These are phyloP conservation scores for Diplocarpon rosae DNA, from an alignment of 2,329 filamentous ascomycete species.

Conservation along the genomic window DNA sequence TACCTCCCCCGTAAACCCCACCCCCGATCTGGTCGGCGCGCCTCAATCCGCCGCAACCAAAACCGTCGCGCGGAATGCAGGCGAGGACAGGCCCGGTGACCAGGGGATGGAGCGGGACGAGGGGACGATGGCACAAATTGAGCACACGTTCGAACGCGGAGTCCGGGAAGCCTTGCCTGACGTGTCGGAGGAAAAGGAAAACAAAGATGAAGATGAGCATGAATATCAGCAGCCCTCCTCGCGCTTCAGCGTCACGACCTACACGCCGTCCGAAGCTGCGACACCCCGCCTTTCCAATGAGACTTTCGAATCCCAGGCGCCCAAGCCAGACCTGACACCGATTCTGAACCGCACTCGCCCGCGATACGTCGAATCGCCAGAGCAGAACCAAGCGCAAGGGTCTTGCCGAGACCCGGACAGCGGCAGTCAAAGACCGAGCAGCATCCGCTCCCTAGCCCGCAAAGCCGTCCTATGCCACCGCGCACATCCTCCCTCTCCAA, in stretches of 20 bases:
- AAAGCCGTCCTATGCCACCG: conserved; percentile 17
- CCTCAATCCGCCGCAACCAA: conserved; percentile 7
- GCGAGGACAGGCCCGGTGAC: neutral
- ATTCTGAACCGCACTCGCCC: conserved; percentile 25
- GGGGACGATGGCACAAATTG: conserved; percentile 15
- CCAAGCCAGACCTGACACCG: conserved; percentile 8
- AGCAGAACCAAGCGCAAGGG: too few species aligned
- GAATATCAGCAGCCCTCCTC: conserved; percentile 24
- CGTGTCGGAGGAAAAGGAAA: conserved; percentile 9
- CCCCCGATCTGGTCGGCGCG: conserved; percentile 9
- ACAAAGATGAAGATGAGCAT: conserved; percentile 3
- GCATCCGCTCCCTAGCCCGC: conserved; percentile 8
- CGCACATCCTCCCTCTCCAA: conserved; percentile 18
- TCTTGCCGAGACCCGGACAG: too few species aligned
- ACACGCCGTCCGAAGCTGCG: conserved; percentile 22
- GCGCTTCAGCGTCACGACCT: conserved; percentile 26
- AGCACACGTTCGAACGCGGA: conserved; percentile 12
- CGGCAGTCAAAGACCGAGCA: conserved; percentile 4
- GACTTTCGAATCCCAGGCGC: conserved; percentile 9
- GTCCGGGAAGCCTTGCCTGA: conserved; percentile 21
- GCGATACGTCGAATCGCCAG: conserved; percentile 9
- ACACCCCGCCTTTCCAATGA: conserved; percentile 24
- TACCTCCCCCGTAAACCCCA: neutral
- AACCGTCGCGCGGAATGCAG: conserved; percentile 3
- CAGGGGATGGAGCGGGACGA: conserved; percentile 1